Percentiles rank a stretch among this genome's conserved stretches.
phyloP scores from a whole-genome alignment of 345 rosid species.

The Noccaea caerulescens region DNA sequence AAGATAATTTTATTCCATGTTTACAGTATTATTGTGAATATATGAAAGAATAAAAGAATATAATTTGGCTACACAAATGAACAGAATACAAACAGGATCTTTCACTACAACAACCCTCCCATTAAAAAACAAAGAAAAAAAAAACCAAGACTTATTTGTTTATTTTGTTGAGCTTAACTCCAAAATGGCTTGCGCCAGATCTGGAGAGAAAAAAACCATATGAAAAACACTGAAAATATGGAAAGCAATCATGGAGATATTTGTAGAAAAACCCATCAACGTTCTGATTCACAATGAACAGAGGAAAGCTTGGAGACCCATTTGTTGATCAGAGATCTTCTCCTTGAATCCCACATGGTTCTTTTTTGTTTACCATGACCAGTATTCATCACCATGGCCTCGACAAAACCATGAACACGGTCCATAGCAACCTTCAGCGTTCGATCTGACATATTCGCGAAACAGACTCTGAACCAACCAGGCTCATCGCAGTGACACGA shows the following conservation, averaged over 20 bases:
- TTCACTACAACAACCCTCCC: conserved; percentile 17
- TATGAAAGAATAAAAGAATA: conserved; percentile 35
- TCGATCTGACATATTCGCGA: conserved; percentile 62
- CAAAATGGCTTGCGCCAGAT: conserved; percentile 34
- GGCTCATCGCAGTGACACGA: conserved; percentile 88
- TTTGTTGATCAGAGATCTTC: conserved; percentile 43
- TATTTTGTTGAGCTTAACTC: conserved; percentile 29
- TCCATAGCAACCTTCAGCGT: conserved; percentile 57
- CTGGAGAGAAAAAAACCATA: conserved; percentile 27
- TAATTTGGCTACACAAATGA: conserved; percentile 11
- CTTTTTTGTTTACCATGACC: conserved; percentile 30
- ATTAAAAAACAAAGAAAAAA: not conserved
- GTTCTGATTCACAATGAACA: conserved; percentile 41
- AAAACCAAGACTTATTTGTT: not conserved
- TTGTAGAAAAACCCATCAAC: conserved; percentile 30
- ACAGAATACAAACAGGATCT: conserved; percentile 10
- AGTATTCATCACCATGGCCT: conserved; percentile 22
- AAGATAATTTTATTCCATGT: conserved; percentile 7
- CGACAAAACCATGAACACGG: conserved; percentile 51
- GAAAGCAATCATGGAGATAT: not conserved
- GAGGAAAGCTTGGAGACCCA: conserved; percentile 53
- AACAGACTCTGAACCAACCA: conserved; percentile 90
- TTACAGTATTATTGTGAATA: conserved; percentile 3
- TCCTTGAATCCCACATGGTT: conserved; percentile 45
- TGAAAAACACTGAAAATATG: conserved; percentile 14